Base-by-base conservation (phyloP, 768 basidiomycete genomes). In the Lyophyllum atratum region DNA sequence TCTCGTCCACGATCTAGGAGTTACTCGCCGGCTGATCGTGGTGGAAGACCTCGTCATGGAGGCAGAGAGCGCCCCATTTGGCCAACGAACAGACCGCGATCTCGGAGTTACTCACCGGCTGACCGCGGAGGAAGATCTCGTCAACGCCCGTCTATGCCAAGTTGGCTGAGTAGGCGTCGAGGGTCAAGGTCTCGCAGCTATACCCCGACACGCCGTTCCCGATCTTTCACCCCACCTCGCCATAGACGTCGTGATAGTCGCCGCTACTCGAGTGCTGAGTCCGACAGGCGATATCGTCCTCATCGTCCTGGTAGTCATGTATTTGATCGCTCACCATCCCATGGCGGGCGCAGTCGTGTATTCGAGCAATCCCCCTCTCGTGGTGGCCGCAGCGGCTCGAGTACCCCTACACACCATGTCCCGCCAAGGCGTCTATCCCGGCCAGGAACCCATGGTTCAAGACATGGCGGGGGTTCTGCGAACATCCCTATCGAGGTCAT, bases 401-500 rank as follows among this genome's bases (percentile, higher is more conserved):
- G 14, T 12, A 51, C 49, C 22, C 49, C 55, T 12, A 50, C 40
- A 7, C 58, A 31, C 5, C 50, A 5, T 15, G 34, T 43, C 4
- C 26, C 43, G 2, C 24, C 55, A 9, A 19, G 46, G 15, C 50
- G 33, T 10, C 48, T 34, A 48, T 54, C 45, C 22, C 49, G 26
- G 17, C 33, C 47, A 17, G 24, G 58, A 11, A 47, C 49, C 15
- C 55, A 39, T 22, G 52, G 9, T 44, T 37, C 43, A 3, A 29
- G 52, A 24, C 39, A 21, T n/a, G 25, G 9, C 7, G 22, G 29
- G 11, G 37, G 37, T 40, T 5, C 39, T 37, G 52, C 47, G 9
- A 45, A 46, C 43, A 21, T 57, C 22, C 61, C 54, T 14, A 63
- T 67, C 14, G 52, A 53, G 25, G 52, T 70, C 19, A 40, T 61